phyloP scores from a whole-genome alignment of 371 early-diverging fungal genomes.

The Mortierella sp. region DNA sequence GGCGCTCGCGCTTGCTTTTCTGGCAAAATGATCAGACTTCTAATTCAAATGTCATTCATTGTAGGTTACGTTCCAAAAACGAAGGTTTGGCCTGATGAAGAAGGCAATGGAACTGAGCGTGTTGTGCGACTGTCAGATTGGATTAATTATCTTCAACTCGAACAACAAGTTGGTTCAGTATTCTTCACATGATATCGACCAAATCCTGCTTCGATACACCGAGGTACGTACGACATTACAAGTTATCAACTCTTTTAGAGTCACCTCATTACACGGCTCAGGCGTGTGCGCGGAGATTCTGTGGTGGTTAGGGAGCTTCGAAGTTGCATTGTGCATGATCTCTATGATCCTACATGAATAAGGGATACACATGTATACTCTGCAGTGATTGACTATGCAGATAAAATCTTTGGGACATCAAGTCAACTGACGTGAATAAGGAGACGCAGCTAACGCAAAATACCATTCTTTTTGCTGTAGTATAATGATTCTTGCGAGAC shows the following conservation, averaged over 20 bases:
- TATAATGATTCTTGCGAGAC: conserved; percentile 49
- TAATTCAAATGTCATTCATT: conserved; percentile 3
- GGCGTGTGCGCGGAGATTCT: background rate
- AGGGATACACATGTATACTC: background rate
- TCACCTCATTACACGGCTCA: background rate
- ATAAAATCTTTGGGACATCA: background rate
- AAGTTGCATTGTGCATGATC: background rate
- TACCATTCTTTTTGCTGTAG: conserved; percentile 14
- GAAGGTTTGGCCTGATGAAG: conserved; percentile 99
- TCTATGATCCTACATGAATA: background rate
- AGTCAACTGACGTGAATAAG: conserved; percentile 18
- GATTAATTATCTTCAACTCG: conserved; percentile 92
- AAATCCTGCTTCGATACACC: conserved; percentile 92
- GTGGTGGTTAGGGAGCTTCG: background rate
- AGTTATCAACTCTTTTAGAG: background rate
- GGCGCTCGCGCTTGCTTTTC: background rate
- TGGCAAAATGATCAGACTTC: background rate
- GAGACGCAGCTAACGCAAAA: conserved; percentile 3
- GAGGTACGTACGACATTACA: conserved; percentile 65
- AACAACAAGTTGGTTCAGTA: conserved; percentile 95
- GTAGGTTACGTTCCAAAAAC: conserved; percentile 97
- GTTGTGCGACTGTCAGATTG: conserved; percentile 97
- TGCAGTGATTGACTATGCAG: background rate
- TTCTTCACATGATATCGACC: conserved; percentile 92
- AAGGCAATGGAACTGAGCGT: conserved; percentile 99